Base-by-base conservation (phyloP, 2,329 filamentous ascomycete genomes). In the Acrodontium crateriforme region DNA sequence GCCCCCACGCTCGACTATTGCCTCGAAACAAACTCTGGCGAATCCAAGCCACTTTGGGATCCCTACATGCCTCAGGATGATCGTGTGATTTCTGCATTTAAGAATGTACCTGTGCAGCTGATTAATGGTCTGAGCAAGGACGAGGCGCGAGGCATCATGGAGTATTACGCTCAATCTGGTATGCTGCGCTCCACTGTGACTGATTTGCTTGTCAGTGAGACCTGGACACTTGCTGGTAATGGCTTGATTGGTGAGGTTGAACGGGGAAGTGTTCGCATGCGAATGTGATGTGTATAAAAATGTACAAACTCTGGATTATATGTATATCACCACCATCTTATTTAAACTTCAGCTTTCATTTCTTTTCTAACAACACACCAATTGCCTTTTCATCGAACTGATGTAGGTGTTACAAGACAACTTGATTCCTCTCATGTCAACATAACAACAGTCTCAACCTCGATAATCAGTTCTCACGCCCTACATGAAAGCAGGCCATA, bases 161-260 rank as follows among this genome's bases (percentile, higher is more conserved):
- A 94, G 60, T 95, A 94, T 59, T 95, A 87, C 65, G 84, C 82
- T 4, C 73, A 71, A 18, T 91, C 82, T 53, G 89, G 87, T 9
- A 63, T 93, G 50, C 52, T 92, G 48, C 70, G 79, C 38, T 63
- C 69, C 36, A 65, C 62, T 24, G 65, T 94, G 27, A 75, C 80
- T 45, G 74, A 85, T 47, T 62, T 61, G 38, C 65, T 68, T 37
- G 77, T 94, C 18, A 65, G 68, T 13, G 79, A 91, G 64, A 81
- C 82, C 59, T 92, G 85, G 84, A 74, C 74, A 26, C 51, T 94
- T 42, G 73, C 75, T 26, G 83, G 83, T 13, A 74, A 78, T 45
- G 85, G 85, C 10, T 69, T 87, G 28, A 65, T 93, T 24, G 84
- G 83, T 6, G 82, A 93, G 65, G 67, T 94, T 59, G 83, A 92